Base-by-base conservation (phyloP, 768 basidiomycete species). In the Boletus eberwhitei region DNA sequence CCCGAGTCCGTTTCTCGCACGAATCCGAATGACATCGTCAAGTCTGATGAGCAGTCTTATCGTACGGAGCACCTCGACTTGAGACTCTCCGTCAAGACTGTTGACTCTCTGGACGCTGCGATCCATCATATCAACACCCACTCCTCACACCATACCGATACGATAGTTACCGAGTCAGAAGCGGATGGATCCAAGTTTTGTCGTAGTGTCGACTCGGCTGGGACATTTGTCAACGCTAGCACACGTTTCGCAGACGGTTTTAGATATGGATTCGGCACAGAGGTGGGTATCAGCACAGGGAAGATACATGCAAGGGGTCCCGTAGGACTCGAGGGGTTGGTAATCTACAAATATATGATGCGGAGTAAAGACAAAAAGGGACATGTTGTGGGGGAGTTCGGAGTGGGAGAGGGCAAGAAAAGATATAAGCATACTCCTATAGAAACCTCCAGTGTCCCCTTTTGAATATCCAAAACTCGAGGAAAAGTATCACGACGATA, bases 241-340 rank as follows among this genome's bases (percentile, higher is more conserved):
- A 98, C 97, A 11, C 82, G 97, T 36, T 98, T 99, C 68, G 88
- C 95, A 0, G 97, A 99, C 70, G 96, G 97, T 13, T 97, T 95
- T 73, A 74, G 96, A 56, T 98, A 93, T 67, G 97, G 97, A 0
- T 94, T 97, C 60, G 97, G 97, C 3, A 95, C 97, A 5, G 97
- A 98, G 72, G 96, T 99, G 0, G 97, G 97, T 9, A 97, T 99
- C 64, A 90, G 89, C 69, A 99, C 97, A 0, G 95, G 96, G 1
- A 86, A 90, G 66, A 96, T 97, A 52, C 97, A 99, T 66, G 95
- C 97, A 16, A 79, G 96, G 39, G 97, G 97, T 4, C 97, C 97
- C 0, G 96, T 98, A 2, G 96, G 96, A 0, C 77, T 98, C 49
- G 92, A 98, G 60, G 93, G 93, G 2, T 76, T 97, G 59, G 89